Evolutionary conservation across 345 rosid species (phyloP).

Genomic region (Nephelium lappaceum): DNA sequence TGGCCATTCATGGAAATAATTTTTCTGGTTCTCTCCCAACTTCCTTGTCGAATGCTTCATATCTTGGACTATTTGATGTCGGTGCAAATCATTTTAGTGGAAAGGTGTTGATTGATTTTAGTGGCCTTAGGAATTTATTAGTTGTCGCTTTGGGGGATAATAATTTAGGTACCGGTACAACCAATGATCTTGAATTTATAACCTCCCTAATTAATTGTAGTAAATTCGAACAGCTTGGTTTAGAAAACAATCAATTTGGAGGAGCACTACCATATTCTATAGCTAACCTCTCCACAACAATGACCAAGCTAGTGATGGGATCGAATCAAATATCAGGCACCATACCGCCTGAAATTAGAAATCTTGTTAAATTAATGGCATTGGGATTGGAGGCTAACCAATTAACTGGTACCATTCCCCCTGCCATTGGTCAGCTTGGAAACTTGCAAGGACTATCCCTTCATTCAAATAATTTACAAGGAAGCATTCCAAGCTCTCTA

Average conservation of each 20-base stretch:
- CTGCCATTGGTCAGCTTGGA: conserved; percentile 19
- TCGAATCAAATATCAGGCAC: conserved; percentile 21
- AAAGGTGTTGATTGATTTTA: neutral
- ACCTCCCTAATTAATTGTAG: neutral
- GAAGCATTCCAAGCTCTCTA: conserved; percentile 17
- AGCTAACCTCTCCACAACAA: conserved; percentile 11
- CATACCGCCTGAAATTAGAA: conserved; percentile 25
- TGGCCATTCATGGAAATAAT: neutral
- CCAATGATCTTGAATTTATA: conserved; percentile 1
- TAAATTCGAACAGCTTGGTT: neutral
- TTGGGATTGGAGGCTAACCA: conserved; percentile 6
- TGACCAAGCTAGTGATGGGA: neutral
- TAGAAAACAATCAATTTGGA: neutral
- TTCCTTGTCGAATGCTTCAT: conserved; percentile 17
- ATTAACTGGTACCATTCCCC: conserved; percentile 10
- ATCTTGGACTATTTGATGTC: neutral
- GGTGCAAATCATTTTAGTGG: neutral
- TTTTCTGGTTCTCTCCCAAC: conserved; percentile 10
- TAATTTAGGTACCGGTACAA: neutral
- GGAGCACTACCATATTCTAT: conserved; percentile 17
- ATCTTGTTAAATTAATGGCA: neutral
- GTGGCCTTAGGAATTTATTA: neutral
- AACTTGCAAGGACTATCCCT: neutral
- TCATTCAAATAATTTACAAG: neutral
- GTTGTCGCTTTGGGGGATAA: neutral